Conservation (phyloP, 1,139 yeast genomes). For the Magnusiomyces tetraspermus region DNA sequence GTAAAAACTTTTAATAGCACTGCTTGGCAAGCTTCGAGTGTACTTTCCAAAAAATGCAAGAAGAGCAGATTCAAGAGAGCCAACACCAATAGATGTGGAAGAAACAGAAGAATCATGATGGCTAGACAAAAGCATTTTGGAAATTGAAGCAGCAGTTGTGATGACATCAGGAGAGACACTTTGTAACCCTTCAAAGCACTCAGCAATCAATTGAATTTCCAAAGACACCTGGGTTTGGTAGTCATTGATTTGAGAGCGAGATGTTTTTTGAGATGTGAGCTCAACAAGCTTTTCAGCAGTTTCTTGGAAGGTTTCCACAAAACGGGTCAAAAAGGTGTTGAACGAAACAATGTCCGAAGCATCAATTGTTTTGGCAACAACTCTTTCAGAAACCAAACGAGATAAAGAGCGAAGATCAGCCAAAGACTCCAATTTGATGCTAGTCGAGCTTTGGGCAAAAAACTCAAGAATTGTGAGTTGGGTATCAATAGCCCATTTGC, state of each 20-base stretch:
- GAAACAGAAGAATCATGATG: background rate
- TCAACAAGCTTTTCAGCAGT: background rate
- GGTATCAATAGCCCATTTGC: conserved; percentile 19
- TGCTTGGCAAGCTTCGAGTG: background rate
- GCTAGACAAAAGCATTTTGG: background rate
- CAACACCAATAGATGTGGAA: background rate
- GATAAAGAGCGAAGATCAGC: conserved; percentile 21
- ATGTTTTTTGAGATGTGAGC: background rate
- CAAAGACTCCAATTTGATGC: conserved; percentile 24
- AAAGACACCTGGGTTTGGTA: background rate
- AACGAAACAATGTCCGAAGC: conserved; percentile 1
- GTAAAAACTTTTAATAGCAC: background rate
- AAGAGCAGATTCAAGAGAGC: conserved; percentile 1
- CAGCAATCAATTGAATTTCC: conserved; percentile 4
- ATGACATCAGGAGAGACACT: background rate
- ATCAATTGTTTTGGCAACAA: background rate
- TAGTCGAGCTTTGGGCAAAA: conserved; percentile 22
- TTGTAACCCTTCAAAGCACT: conserved; percentile 5
- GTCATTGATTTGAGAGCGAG: background rate
- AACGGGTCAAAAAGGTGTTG: conserved; percentile 4
- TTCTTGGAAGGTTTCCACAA: conserved; percentile 6
- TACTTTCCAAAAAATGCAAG: conserved; percentile 2
- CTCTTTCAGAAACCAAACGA: conserved; percentile 5
- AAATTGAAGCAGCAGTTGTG: background rate
- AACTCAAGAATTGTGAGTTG: conserved; percentile 17